Evolutionary conservation across 352 stramenopile species (phyloP), one percentile per base, ranked within the genome.

Genomic region (Pythium chondricola): DNA sequence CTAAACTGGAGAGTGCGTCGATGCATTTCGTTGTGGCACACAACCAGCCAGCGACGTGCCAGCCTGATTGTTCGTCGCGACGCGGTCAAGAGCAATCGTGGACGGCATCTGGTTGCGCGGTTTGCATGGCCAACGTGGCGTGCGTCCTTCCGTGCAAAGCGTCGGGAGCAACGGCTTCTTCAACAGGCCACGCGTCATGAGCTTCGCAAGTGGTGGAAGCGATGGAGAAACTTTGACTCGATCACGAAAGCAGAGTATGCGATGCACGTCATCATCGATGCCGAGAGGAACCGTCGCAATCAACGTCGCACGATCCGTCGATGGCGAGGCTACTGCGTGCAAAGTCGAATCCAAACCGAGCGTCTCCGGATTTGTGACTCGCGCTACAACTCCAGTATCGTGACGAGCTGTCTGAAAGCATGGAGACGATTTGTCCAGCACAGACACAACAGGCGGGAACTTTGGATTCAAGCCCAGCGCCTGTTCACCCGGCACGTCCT

Each of bases 161-260:
- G 30, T 6, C 37, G 43, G 8, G 3, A 13, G 1, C 53, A 49
- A 16, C 36, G 30, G 4, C 24, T 37, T 7, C n/a, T 22, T 17
- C n/a, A 9, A 9, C 10, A 54, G 1, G 52, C 37, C 1, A 8
- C 32, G 4, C 36, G 17, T 16, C 21, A 49, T 18, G 37, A 40
- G 14, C 10, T 49, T 27, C 36, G 38, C 13, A 43, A 43, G 29
- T 60, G 52, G 52, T 60, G 52, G 52, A 13, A n/a, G 16, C 44
- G 43, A 9, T 60, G 52, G 52, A 48, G 10, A 31, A 20, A 22
- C 6, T 49, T 33, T 14, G 43, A 24, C 6, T 22, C 22, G 14
- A 18, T 18, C 22, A 42, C 25, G 37, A 49, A 40, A 7, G 38
- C 43, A 10, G 16, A 14, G 2, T 22, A 29, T 2, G 21, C 31